Evolutionary conservation across 1,139 yeast species (phyloP), one percentile per base, ranked within the genome.

Genomic region (Pneumocystis carinii): DNA sequence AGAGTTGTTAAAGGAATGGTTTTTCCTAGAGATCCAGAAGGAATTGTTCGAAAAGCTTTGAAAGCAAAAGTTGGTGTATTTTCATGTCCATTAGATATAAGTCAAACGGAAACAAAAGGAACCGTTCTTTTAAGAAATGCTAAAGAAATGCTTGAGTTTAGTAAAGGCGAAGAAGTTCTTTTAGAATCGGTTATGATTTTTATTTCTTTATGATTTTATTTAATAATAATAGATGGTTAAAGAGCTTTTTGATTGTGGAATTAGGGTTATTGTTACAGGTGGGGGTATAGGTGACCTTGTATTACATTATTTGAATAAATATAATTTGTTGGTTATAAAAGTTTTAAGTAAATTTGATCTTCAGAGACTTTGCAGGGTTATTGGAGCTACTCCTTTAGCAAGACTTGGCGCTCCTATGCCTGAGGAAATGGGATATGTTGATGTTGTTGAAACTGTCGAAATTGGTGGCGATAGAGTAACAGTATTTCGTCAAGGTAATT

Each of bases 381-480:
- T 97, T 77, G 97, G 97, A 62, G 97, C 97, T 59, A 87, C 97
- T 27, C 97, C 98, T 64, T 79, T 90, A 72, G 95, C 97, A 63
- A 82, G 97, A 75, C 80, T 94, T 66, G 97, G 96, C 68, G 96
- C 96, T 0, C 97, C 97, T 70, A 83, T 87, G 78, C 92, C 96
- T 15, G 96, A 90, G 71, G 97, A 92, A 76, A 82, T 87, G 80
- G 98, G 98, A 65, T 75, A 81, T 59, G 82, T 92, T 68, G 98
- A 92, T 74, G 75, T 86, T 36, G 92, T 94, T 62, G 96, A 88
- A 77, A 87, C 96, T 29, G 82, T 83, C 70, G 98, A 92, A 77
- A 89, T 92, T 72, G 98, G 98, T 69, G 97, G 97, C 64, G 97
- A 94, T 76, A 83, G 97, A 73, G 98, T 92, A 57, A 92, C 98